Percentiles rank a stretch among this genome's conserved stretches.
Conservation (phyloP, 352 stramenopile species). For the Globisporangium apiculatum region DNA sequence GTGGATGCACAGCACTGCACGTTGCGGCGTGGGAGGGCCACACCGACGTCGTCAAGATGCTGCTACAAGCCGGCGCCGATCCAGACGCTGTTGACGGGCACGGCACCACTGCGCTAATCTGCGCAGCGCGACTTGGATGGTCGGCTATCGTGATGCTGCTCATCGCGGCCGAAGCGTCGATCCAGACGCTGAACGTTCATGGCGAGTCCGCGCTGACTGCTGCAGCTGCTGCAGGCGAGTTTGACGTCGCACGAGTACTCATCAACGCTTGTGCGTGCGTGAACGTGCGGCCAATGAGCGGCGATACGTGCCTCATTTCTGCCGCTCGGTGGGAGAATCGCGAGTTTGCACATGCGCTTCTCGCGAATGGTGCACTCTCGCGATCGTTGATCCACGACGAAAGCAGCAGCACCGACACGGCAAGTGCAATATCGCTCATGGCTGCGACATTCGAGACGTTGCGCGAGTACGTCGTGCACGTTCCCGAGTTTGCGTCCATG, state of each 20-base stretch:
- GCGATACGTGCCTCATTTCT: conserved; percentile 2
- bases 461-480: neutral
- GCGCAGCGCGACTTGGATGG: neutral
- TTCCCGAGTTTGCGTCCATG: conserved; percentile 3
- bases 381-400: neutral
- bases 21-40: neutral
- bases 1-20: neutral
- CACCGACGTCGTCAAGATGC: neutral
- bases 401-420: neutral
- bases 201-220: conserved; percentile 2
- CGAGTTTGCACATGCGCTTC: neutral
- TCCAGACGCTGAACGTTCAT: neutral
- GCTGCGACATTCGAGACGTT: conserved; percentile 2
- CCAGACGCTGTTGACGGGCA: neutral
- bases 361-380: neutral
- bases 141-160: neutral
- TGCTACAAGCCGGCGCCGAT: neutral
- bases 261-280: neutral
- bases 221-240: neutral
- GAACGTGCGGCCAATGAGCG: neutral
- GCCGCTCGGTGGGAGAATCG: neutral
- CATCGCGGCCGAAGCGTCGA: neutral
- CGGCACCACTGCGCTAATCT: conserved; percentile 1
- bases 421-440: neutral
- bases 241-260: conserved; percentile 1